Conservation (phyloP, 192 early-diverging fungal genomes). For the Gonapodya sp. region DNA sequence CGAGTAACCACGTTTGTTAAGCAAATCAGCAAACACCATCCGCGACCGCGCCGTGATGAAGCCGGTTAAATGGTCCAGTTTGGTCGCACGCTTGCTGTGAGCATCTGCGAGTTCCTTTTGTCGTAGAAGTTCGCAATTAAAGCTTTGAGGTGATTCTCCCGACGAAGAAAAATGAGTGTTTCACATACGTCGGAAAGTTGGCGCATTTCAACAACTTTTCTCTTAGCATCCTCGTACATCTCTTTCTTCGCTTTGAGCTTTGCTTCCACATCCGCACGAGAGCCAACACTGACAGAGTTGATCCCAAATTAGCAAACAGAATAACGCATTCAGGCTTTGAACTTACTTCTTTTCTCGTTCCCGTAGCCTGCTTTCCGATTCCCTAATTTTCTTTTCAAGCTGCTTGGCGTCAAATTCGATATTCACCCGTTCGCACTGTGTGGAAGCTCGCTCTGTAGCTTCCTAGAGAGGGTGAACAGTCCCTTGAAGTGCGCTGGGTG, state of each 20-base stretch:
- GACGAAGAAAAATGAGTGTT: neutral
- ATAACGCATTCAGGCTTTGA: too few relatives aligned
- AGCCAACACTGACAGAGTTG: conserved; percentile 33
- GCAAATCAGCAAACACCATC: conserved; percentile 58
- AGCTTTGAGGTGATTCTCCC: neutral
- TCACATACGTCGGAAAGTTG: neutral
- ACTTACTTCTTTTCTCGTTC: conserved; percentile 40
- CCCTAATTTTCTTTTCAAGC: conserved; percentile 53
- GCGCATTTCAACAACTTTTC: conserved; percentile 25
- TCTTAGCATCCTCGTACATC: conserved; percentile 44
- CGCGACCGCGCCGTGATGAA: conserved; percentile 67
- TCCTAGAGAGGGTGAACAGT: too few relatives aligned
- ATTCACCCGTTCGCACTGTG: neutral
- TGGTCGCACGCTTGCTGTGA: neutral
- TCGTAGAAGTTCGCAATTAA: neutral
- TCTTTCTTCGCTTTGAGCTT: conserved; percentile 35
- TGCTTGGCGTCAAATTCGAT: neutral
- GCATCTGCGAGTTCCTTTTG: conserved; percentile 24
- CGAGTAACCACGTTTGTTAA: conserved; percentile 71
- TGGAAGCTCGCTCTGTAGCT: neutral
- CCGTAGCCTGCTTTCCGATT: conserved; percentile 33
- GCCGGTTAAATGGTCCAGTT: conserved; percentile 41
- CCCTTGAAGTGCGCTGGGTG: too few relatives aligned
- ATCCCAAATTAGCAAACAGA: neutral
- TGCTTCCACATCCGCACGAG: conserved; percentile 49